Evolutionary conservation across 1,284 basidiomycete genomes (phyloP).

Genomic region (Cryptococcus maquisensis): DNA sequence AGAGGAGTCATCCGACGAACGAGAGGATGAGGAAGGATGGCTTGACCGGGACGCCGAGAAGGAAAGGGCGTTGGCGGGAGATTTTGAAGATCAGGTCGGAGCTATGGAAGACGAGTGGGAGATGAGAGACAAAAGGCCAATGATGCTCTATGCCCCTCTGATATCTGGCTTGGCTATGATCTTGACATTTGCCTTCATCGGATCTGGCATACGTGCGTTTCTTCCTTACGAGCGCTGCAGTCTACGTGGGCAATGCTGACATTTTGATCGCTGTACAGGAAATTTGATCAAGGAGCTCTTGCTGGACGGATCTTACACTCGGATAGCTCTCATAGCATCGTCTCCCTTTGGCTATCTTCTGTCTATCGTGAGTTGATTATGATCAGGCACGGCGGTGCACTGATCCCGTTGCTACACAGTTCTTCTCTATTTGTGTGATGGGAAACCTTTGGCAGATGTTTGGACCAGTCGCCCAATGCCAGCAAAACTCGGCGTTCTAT

Average conservation of each 20-base stretch:
- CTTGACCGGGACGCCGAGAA: conserved; percentile 23
- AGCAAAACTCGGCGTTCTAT: conserved; percentile 56
- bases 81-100: conserved; percentile 36
- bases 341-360: conserved; percentile 68
- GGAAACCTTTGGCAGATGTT: conserved; percentile 44
- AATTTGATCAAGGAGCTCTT: conserved; percentile 62
- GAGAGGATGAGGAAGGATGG: conserved; percentile 27
- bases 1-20: conserved; percentile 16
- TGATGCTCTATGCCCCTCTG: conserved; percentile 69
- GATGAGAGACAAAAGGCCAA: conserved; percentile 54
- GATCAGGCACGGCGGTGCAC: background rate
- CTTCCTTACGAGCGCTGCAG: background rate
- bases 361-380: conserved; percentile 57
- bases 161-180: conserved; percentile 64
- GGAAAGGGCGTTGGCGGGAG: conserved; percentile 21
- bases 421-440: conserved; percentile 49
- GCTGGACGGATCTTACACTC: conserved; percentile 60
- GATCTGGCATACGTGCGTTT: conserved; percentile 58
- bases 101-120: conserved; percentile 57
- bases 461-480: conserved; percentile 57
- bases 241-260: background rate
- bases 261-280: conserved; percentile 49
- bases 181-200: conserved; percentile 51
- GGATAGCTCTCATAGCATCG: conserved; percentile 62
- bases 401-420: conserved; percentile 20